Base-by-base conservation (phyloP, 768 basidiomycete genomes). In the Boletus huronensis region DNA sequence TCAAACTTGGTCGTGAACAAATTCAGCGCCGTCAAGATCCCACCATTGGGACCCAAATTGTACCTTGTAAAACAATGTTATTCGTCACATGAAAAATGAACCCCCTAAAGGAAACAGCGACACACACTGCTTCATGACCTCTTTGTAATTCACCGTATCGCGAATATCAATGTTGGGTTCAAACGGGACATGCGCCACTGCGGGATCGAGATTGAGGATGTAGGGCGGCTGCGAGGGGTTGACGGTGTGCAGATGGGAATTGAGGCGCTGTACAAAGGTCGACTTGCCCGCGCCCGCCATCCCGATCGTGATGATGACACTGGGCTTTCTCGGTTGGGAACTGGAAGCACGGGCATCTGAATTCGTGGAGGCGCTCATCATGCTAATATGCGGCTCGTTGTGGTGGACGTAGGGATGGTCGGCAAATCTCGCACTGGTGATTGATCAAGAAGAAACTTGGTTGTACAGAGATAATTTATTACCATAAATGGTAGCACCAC, bases 101-200 rank as follows among this genome's bases (percentile, higher is more conserved):
- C 17, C 41, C 31, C 54, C 31, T 40, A 43, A 52, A 57, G 57
- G 62, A 61, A 65, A 68, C 50, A 55, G 65, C 65, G 62, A 86
- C 88, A 78, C 79, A 78, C 78, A 97, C 93, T 98, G 94, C 82
- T 97, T 95, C 97, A 99, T 99, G 63, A 99, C 96, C 73, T 99
- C 90, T 59, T 88, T 83, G 72, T 98, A 99, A 69, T 98, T 90
- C 21, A 99, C 85, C 11, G 97, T 99, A 71, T 99, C 97, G 58
- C 97, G 77, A 48, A 99, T 98, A 70, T 99, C 97, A 57, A 99
- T 98, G 70, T 98, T 98, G 26, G 95, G 85, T 55, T 94, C 92
- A 67, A 93, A 99, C 3, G 95, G 93, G 38, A 93, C 79, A 54
- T 87, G 87, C 8, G 89, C 80, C 3, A 98, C 96, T 1, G 97